These are phyloP conservation scores for Penicillium concentricum DNA, from an alignment of 2,329 filamentous ascomycete genomes.

Conservation along the genomic window DNA sequence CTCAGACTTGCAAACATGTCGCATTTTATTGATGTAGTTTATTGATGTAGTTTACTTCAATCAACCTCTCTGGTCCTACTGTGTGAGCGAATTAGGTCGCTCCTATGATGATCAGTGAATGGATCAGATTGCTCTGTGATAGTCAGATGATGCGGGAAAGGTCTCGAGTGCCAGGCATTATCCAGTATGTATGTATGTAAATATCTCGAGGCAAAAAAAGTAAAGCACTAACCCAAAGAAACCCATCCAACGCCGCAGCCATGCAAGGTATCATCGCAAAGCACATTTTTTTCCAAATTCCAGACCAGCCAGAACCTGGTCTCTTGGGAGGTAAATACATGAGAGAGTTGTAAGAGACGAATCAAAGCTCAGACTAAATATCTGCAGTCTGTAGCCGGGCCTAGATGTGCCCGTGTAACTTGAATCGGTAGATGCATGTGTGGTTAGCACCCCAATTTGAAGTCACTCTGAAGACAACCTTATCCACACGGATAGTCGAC, in stretches of 20 bases:
- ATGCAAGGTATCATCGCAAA: slow-evolving; percentile 24
- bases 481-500: slow-evolving; percentile 35
- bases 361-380: not conserved
- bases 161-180: no score
- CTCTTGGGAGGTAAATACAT: not conserved
- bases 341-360: slow-evolving; percentile 1
- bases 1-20: not conserved
- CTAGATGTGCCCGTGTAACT: slow-evolving; percentile 42
- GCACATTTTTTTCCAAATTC: slow-evolving; percentile 7
- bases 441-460: slow-evolving; percentile 46
- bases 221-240: not conserved
- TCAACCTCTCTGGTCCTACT: not conserved
- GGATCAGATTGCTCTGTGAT: not conserved
- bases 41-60: slow-evolving; percentile 1
- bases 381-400: not conserved
- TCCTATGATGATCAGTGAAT: not conserved
- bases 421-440: slow-evolving; percentile 49
- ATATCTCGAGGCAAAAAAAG: not conserved
- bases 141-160: no score
- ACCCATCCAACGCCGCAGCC: slow-evolving; percentile 15
- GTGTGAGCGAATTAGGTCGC: not conserved
- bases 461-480: slow-evolving; percentile 43
- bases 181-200: not conserved
- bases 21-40: no score
- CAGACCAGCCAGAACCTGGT: not conserved